Conservation (phyloP, 192 early-diverging fungal genomes). For the Gaertneriomyces sp. region DNA sequence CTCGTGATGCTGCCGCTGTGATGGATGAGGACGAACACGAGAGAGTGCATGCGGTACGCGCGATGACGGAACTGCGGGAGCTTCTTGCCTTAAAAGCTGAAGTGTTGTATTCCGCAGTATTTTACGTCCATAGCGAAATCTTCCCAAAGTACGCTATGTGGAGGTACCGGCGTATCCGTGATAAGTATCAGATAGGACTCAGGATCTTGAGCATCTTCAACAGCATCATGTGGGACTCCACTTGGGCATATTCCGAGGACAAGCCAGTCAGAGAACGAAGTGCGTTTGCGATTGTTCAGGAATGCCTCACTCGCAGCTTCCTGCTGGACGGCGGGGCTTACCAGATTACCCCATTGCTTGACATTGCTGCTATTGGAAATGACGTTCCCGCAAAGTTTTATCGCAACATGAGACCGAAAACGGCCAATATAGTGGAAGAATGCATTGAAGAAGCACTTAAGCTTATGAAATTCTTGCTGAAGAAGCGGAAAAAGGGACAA, state of each 20-base stretch:
- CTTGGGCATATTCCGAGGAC: slow-evolving; percentile 16
- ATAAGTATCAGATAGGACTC: slow-evolving; percentile 41
- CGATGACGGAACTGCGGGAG: slow-evolving; percentile 3
- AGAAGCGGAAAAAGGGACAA: slow-evolving; percentile 19
- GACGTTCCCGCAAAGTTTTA: slow-evolving; percentile 27
- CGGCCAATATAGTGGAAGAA: slow-evolving; percentile 31
- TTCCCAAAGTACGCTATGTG: slow-evolving; percentile 42
- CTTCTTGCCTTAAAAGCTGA: slow-evolving; percentile 21
- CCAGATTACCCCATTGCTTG: slow-evolving; percentile 39
- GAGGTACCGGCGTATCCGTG: slow-evolving; percentile 37
- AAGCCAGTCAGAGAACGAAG: not conserved
- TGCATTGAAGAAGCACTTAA: slow-evolving; percentile 35
- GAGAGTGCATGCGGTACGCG: not conserved
- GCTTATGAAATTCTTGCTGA: slow-evolving; percentile 40
- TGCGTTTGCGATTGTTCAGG: slow-evolving; percentile 22
- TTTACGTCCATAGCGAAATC: slow-evolving; percentile 41
- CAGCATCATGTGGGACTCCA: slow-evolving; percentile 36
- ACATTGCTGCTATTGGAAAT: slow-evolving; percentile 32
- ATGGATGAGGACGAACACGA: slow-evolving; percentile 6
- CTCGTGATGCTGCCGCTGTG: not conserved
- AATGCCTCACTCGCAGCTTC: slow-evolving; percentile 30
- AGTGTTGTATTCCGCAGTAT: slow-evolving; percentile 36
- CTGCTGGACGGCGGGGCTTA: slow-evolving; percentile 34
- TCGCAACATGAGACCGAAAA: slow-evolving; percentile 4
- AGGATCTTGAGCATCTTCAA: slow-evolving; percentile 45